Base-by-base conservation (phyloP, 768 basidiomycete species). In the Suillus cothurnatus region DNA sequence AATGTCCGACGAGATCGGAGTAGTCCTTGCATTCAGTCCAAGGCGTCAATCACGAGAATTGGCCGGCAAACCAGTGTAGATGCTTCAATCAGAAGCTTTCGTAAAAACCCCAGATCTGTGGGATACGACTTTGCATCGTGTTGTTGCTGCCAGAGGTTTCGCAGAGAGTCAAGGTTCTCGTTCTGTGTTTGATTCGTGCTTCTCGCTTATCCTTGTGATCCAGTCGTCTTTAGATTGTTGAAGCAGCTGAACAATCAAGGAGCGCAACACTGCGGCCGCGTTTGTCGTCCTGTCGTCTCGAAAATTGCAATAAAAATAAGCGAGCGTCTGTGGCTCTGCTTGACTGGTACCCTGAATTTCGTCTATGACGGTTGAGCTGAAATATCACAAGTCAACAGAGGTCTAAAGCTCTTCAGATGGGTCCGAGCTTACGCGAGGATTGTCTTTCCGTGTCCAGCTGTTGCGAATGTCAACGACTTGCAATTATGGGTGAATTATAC, bases 301-400 rank as follows among this genome's bases (percentile, higher is more conserved):
- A 12, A 72, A 74, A 53, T 72, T 64, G 3, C 71, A 72, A 6
- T 74, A 72, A 19, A 72, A 70, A n/a, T 59, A 68, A 4, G 21
- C 34, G 14, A 72, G 26, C 1, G 59, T 6, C 9, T 68, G 62
- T 11, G 32, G 64, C 15, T 62, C 61, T 2, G 43, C 14, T 4
- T 61, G 34, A 0, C 36, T 23, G 4, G 4, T 4, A 19, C 12
- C 14, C 5, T 41, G 38, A 12, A 68, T 52, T 39, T 23, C 11
- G 0, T 69, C 60, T 23, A 50, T 8, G 3, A 50, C 15, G 6
- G 49, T 15, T 34, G 73, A 64, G 12, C 63, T 64, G 23, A 26
- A 50, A 9, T 5, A 11, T 7, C 26, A 58, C 8, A 39, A 28
- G 23, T 58, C 38, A 39, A 15, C 6, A 1, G 17, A 3, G 12